A percentile compares a stretch with the other conserved stretches of the same genome.
Conservation (phyloP, 495 filamentous ascomycete genomes). For the Neurospora sp. region DNA sequence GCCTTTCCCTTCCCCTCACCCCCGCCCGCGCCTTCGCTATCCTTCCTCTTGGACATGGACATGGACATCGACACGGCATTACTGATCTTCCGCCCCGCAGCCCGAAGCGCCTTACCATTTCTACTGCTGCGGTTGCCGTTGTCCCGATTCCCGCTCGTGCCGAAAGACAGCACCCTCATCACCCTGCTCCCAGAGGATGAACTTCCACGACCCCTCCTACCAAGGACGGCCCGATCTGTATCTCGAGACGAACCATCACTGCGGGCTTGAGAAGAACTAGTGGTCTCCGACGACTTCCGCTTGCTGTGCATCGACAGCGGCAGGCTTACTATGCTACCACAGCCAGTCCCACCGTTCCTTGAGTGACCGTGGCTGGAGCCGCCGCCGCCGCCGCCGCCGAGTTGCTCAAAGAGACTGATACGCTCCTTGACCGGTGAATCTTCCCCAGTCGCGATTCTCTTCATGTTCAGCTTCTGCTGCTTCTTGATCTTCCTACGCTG, state of each 20-base stretch:
- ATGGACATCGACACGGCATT: background rate
- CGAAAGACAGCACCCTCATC: conserved; percentile 9
- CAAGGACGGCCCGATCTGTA: background rate
- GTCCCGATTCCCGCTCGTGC: background rate
- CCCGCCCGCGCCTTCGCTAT: background rate
- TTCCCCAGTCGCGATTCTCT: background rate
- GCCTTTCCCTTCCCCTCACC: background rate
- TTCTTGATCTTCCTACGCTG: background rate
- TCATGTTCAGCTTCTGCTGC: conserved; percentile 7
- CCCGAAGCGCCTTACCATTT: background rate
- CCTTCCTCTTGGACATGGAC: background rate
- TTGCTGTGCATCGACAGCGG: background rate
- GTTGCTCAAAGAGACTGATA: conserved; percentile 26
- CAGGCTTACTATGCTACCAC: background rate
- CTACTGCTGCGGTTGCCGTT: background rate
- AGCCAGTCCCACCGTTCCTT: background rate
- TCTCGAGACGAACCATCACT: background rate
- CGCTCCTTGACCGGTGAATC: conserved; percentile 26
- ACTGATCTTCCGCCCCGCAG: background rate
- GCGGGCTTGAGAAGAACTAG: background rate
- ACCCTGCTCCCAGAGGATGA: conserved; percentile 5
- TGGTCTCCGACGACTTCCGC: background rate
- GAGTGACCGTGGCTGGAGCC: background rate
- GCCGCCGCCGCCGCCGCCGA: background rate
- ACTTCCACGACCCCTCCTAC: background rate